phyloP scores from a whole-genome alignment of 345 rosid genomes.

The Chamaenerion angustifolium region DNA sequence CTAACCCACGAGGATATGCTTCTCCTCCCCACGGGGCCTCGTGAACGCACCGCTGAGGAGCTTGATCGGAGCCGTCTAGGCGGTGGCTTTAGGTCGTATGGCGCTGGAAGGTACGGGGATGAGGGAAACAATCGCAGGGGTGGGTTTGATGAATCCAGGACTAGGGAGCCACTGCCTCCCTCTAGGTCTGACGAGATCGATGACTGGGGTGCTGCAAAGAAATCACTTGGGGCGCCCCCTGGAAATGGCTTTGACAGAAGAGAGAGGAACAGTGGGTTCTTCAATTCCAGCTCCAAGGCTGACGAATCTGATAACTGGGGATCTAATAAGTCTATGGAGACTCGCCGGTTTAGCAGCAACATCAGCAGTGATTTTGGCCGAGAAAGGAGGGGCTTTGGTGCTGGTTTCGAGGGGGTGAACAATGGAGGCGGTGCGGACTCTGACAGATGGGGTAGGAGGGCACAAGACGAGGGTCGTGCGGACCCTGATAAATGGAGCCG shows the following conservation, averaged over 20 bases:
- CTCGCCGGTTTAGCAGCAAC: constrained; percentile 25
- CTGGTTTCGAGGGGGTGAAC: constrained; percentile 20
- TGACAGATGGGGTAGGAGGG: constrained; percentile 67
- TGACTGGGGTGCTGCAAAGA: constrained; percentile 74
- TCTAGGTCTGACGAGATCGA: constrained; percentile 91
- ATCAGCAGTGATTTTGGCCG: constrained; percentile 18
- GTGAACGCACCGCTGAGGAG: constrained; percentile 74
- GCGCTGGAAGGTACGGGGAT: constrained; percentile 37
- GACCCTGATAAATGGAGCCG: constrained; percentile 64
- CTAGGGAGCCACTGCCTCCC: constrained; percentile 37
- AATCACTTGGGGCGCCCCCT: constrained; percentile 19
- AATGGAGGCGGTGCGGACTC: constrained; percentile 34
- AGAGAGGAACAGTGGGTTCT: constrained; percentile 39
- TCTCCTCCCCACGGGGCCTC: constrained; percentile 78
- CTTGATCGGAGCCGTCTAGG: constrained; percentile 65
- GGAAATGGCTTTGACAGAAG: constrained; percentile 50
- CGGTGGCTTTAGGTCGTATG: constrained; percentile 56
- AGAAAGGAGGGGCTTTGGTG: constrained; percentile 58
- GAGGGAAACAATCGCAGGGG: constrained; percentile 29
- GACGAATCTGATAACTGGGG: constrained; percentile 85
- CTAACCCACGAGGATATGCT: constrained; percentile 47
- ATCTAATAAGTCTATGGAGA: constrained; percentile 25
- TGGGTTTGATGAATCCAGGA: constrained; percentile 22
- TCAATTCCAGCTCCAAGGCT: constrained; percentile 77
- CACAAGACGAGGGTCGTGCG: constrained; percentile 26